Evolutionary conservation across 2,329 filamentous ascomycete species (phyloP).

Genomic region (Penicillium sp.): DNA sequence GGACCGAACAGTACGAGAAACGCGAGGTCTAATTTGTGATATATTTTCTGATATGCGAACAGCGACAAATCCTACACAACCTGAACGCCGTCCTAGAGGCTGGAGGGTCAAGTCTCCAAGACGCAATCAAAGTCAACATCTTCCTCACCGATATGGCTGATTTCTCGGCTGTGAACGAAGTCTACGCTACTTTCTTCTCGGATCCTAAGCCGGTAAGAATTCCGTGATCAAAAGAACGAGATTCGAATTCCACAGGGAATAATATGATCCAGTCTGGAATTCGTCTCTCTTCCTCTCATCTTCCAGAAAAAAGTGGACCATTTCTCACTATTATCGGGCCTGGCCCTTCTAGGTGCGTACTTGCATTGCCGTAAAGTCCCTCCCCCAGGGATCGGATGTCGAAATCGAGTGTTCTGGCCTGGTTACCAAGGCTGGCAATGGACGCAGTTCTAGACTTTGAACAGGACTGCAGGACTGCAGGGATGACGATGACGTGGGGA

Average conservation of each 20-base stretch:
- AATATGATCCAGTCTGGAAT: background rate
- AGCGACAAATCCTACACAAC: constrained; percentile 55
- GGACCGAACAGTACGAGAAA: constrained; percentile 50
- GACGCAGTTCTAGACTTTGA: constrained; percentile 22
- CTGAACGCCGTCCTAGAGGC: constrained; percentile 60
- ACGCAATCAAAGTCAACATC: constrained; percentile 65
- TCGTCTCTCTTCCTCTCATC: background rate
- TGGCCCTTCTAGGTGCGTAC: constrained; percentile 29
- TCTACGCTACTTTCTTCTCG: constrained; percentile 54
- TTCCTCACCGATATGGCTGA: constrained; percentile 65
- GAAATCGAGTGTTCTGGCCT: constrained; percentile 55
- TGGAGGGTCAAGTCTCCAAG: constrained; percentile 57
- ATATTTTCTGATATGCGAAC: background rate
- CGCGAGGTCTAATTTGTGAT: background rate
- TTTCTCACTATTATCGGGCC: constrained; percentile 2
- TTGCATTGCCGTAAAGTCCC: constrained; percentile 54
- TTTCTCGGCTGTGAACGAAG: constrained; percentile 73
- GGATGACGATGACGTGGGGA: constrained; percentile 3
- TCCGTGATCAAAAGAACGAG: background rate
- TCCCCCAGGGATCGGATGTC: constrained; percentile 53
- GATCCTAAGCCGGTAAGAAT: constrained; percentile 29
- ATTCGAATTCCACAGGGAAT: background rate
- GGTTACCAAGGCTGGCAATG: constrained; percentile 21
- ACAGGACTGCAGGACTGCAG: background rate
- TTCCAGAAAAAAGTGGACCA: background rate